Conservation (phyloP, 2,329 filamentous ascomycete species). For the Paracorniculantispora psalliotae region DNA sequence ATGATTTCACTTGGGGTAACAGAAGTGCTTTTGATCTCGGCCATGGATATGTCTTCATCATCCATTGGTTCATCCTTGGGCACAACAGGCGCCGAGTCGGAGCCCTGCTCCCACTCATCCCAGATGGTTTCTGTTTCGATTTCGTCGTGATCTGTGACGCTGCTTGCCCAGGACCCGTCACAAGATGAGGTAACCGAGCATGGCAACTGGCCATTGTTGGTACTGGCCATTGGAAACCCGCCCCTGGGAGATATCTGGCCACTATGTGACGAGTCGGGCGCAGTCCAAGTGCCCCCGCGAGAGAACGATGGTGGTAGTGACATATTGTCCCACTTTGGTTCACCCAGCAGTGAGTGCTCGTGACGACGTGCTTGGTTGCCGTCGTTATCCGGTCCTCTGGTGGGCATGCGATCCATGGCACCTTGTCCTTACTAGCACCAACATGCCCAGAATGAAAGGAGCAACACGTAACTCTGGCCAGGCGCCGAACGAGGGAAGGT, state of each 20-base stretch:
- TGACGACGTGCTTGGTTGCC: background rate
- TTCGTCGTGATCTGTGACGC: slow-evolving; percentile 38
- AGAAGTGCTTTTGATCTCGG: slow-evolving; percentile 44
- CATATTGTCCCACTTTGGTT: background rate
- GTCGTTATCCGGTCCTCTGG: background rate
- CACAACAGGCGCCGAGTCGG: slow-evolving; percentile 41
- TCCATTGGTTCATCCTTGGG: slow-evolving; percentile 56
- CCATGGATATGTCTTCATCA: slow-evolving; percentile 46
- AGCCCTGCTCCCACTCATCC: slow-evolving; percentile 39
- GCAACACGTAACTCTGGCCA: background rate
- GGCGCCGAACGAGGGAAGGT: background rate
- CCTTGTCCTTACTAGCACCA: background rate
- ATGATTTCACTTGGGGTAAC: slow-evolving; percentile 20
- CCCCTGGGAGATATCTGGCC: slow-evolving; percentile 52
- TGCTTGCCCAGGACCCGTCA: slow-evolving; percentile 31
- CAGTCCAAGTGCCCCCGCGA: slow-evolving; percentile 1
- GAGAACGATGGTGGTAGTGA: background rate
- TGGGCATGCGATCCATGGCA: background rate
- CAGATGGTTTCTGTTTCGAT: background rate
- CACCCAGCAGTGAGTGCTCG: background rate
- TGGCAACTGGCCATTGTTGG: background rate
- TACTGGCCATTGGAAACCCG: slow-evolving; percentile 33
- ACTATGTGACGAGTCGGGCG: slow-evolving; percentile 27
- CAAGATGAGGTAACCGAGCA: slow-evolving; percentile 43
- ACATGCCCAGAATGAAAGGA: background rate